A percentile compares a stretch with the other conserved stretches of the same genome.
phyloP scores from a whole-genome alignment of 495 filamentous ascomycete genomes.

The Penicillium manginii region DNA sequence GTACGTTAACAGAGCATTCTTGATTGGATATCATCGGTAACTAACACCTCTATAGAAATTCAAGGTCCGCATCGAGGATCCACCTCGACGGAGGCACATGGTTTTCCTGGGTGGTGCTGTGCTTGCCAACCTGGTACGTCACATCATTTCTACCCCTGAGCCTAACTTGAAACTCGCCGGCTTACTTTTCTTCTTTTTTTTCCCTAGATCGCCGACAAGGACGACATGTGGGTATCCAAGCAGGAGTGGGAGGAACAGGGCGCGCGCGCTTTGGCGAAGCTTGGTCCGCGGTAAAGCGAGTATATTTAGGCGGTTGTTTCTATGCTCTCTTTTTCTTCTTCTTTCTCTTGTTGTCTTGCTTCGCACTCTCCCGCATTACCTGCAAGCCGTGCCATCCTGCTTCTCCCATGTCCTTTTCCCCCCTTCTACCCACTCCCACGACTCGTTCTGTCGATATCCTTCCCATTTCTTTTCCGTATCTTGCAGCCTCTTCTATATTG shows the following conservation, averaged over 20 bases:
- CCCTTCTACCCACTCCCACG: conserved; percentile 4
- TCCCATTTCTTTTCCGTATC: conserved; percentile 22
- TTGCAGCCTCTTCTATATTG: conserved; percentile 28
- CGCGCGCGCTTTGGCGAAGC: conserved; percentile 81
- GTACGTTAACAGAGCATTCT: conserved; percentile 45
- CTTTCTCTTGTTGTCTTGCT: conserved; percentile 19
- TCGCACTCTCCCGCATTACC: conserved; percentile 27
- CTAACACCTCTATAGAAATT: conserved; percentile 72
- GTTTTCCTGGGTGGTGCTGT: conserved; percentile 98
- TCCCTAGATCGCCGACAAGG: conserved; percentile 96
- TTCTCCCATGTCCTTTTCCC: conserved; percentile 15
- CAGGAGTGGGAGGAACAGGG: conserved; percentile 97
- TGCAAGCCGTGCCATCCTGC: conserved; percentile 25
- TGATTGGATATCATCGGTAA: neutral
- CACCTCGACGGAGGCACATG: conserved; percentile 95
- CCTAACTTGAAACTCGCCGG: neutral
- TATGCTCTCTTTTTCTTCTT: conserved; percentile 16
- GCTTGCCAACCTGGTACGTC: conserved; percentile 83
- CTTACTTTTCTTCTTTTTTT: conserved; percentile 22
- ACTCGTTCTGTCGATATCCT: conserved; percentile 29
- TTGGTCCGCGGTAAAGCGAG: conserved; percentile 70
- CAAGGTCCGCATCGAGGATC: conserved; percentile 98
- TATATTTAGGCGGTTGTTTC: conserved; percentile 31
- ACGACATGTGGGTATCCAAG: conserved; percentile 98
- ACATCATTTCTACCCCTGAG: too few relatives aligned